Base-by-base conservation (phyloP, 805 yeast genomes). In the Phaffomyces antillensis region DNA sequence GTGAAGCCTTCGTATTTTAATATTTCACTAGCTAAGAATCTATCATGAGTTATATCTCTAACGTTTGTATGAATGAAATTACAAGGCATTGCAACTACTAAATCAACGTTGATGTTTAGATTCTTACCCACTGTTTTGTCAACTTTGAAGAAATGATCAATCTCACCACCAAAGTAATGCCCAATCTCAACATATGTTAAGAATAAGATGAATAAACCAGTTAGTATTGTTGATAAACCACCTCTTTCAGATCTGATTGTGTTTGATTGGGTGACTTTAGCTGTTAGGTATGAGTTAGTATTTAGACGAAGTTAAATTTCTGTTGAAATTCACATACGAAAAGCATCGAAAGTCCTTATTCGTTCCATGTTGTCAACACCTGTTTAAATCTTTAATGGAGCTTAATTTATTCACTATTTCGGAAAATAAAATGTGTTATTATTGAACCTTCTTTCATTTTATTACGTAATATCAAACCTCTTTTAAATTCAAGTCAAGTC, bases 131-230 rank as follows among this genome's bases (percentile, higher is more conserved):
- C 65, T 4, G 68, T 66, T 32, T 72, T 70, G 56, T 86, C 95
- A 5, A 93, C 95, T 4, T 73, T 68, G 61, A 86, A 93, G 53
- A 82, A 86, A 52, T 83, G 85, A 55, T 82, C 88, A 8, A 84
- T 75, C 45, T 73, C 74, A 3, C 97, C 97, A 44, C 93, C 96
- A 45, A 90, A 69, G 60, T 74, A 86, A 13, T 85, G 83, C 8
- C 97, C 96, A 26, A 89, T 65, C 59, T 90, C 95, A 13, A 86
- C 77, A 86, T 95, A 91, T 7, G 86, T 63, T 33, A 90, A 68
- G 56, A 88, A 77, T 15, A 87, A 55, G 16, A 85, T 75, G 46
- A 75, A 71, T 24, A 83, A 51, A n/a, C 75, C 70, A 15, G 89
- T 79, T 40, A 83, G 37, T 5, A 87, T 52, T 0, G 96, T 81